Evolutionary conservation across 495 filamentous ascomycete genomes (phyloP), one percentile per base, ranked within the genome.

Genomic region (Clohesyomyces aquaticus): DNA sequence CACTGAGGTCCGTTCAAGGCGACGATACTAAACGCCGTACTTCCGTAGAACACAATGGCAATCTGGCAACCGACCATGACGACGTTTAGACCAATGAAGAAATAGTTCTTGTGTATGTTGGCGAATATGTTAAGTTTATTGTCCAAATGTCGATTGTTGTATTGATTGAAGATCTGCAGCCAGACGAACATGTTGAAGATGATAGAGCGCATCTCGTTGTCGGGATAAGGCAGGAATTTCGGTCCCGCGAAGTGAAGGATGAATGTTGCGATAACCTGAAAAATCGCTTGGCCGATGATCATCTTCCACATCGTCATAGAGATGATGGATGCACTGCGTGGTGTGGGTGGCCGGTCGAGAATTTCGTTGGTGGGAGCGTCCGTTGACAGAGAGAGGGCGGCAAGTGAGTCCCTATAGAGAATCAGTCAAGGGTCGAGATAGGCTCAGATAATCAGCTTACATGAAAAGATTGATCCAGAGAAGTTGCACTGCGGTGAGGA

Each of bases 111-210:
- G 63, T 79, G 78, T 59, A 94, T 81, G 50, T 90, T 90, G 73
- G 93, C 90, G 69, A 95, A 91, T 47, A 96, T 91, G 77, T 96
- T 96, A 79, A 93, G 85, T 18, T 87, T 81, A 76, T 96, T 96
- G 74, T 96, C 91, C 21, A 96, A 79, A 22, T 91, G 89, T 48
- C 91, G 89, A 75, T 92, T 93, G 80, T 94, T 96, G 84, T 91
- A 93, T 72, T 93, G 88, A 75, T 96, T 96, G 79, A 95, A 96
- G 65, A 96, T 93, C 64, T 96, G 91, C 91, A 96, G 94, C 91
- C 91, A 96, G 18, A 96, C 91, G 54, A 96, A 96, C 3, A 90
- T 90, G 77, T 96, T 96, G 83, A 96, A 96, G 4, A 96, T 88
- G 46, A 95, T 79, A 0, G 89, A 91, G 45, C 82, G 75, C 49